Conservation (phyloP, 257 asterid species). For the Parsonsia alboflavescens region DNA sequence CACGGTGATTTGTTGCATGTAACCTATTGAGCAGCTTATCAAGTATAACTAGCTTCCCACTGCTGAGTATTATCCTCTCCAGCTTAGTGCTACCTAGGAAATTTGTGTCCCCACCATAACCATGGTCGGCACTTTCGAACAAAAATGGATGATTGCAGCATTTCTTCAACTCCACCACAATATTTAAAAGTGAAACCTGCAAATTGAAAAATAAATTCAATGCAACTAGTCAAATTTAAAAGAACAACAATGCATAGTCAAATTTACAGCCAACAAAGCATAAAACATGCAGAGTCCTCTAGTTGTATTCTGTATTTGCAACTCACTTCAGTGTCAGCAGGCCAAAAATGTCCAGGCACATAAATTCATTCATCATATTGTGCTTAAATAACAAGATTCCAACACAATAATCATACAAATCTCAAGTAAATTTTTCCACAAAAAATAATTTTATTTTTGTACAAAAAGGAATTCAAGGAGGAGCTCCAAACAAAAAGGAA, state of each 20-base stretch:
- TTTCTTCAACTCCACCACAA: conserved; percentile 99
- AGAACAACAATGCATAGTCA: not conserved
- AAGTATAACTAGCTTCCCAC: conserved; percentile 92
- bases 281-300: not conserved
- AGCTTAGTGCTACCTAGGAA: conserved; percentile 73
- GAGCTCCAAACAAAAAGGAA: not conserved
- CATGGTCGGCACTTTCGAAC: conserved; percentile 99
- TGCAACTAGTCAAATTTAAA: not conserved
- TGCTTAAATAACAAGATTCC: not conserved
- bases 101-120: conserved; percentile 95
- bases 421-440: not conserved
- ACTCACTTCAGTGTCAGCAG: not conserved
- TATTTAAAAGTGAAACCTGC: conserved; percentile 98
- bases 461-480: not conserved
- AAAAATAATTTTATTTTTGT: not conserved
- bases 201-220: conserved; percentile 4
- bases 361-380: not conserved
- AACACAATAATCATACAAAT: not conserved
- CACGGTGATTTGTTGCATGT: conserved; percentile 92
- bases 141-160: conserved; percentile 99
- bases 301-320: not conserved
- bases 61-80: conserved; percentile 87
- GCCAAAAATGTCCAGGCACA: not conserved
- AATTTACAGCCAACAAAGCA: not conserved
- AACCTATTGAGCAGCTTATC: conserved; percentile 85